Conservation (phyloP, 2,329 filamentous ascomycete genomes). For the Phoma sp. region DNA sequence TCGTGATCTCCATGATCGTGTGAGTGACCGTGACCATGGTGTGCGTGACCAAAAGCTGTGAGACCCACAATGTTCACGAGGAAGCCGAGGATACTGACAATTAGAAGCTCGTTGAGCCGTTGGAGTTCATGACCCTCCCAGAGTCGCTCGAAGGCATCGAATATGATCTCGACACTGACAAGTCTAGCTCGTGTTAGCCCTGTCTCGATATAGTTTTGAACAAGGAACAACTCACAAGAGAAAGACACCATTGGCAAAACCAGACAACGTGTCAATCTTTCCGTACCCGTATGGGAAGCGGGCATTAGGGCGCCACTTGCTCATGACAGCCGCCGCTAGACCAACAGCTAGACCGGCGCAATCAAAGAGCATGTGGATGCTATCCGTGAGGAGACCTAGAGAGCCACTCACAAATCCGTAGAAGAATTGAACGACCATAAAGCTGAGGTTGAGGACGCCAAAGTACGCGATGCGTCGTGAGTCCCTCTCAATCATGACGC, state of each 20-base stretch:
- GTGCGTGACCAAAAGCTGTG: constrained; percentile 73
- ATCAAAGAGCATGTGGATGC: constrained; percentile 99
- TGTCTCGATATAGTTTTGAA: neutral
- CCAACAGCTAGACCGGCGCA: constrained; percentile 91
- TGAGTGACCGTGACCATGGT: constrained; percentile 61
- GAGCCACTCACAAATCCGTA: constrained; percentile 95
- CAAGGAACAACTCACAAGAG: constrained; percentile 69
- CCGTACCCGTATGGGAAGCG: constrained; percentile 94
- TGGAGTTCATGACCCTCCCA: constrained; percentile 84
- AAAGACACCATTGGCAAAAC: constrained; percentile 95
- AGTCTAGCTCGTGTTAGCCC: constrained; percentile 60
- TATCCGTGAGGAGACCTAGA: constrained; percentile 92
- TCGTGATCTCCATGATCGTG: constrained; percentile 49
- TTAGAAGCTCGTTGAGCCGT: constrained; percentile 81
- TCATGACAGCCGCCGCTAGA: constrained; percentile 88
- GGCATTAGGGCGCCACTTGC: constrained; percentile 91
- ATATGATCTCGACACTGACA: constrained; percentile 93
- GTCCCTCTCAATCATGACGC: constrained; percentile 87
- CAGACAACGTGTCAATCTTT: constrained; percentile 94
- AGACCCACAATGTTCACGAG: constrained; percentile 92
- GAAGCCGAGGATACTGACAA: constrained; percentile 86
- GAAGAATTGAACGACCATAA: constrained; percentile 93
- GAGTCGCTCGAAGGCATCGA: constrained; percentile 88
- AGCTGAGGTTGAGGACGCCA: constrained; percentile 91
- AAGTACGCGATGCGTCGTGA: constrained; percentile 97